Evolutionary conservation across 495 filamentous ascomycete genomes (phyloP).

Genomic region (Penicillium bialowiezense): DNA sequence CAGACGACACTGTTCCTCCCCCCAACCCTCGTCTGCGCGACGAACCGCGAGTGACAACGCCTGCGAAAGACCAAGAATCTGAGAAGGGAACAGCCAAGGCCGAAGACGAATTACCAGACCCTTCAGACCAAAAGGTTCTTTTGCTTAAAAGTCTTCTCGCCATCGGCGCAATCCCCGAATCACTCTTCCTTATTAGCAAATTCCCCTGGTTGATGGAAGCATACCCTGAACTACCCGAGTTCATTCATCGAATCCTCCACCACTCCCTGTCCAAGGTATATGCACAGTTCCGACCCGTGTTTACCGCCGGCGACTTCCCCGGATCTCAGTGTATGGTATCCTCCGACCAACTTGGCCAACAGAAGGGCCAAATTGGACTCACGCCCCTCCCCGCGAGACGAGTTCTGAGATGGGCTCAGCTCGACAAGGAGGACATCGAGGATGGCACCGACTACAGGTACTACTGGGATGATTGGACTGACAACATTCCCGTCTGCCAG

Average conservation of each 20-base stretch:
- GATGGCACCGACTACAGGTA: conserved; percentile 79
- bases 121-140: conserved; percentile 83
- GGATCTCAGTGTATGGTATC: conserved; percentile 51
- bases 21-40: conserved; percentile 45
- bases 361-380: conserved; percentile 65
- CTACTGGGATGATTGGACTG: conserved; percentile 97
- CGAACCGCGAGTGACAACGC: conserved; percentile 42
- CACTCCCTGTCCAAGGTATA: conserved; percentile 74
- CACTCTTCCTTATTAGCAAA: conserved; percentile 86
- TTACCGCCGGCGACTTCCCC: conserved; percentile 35
- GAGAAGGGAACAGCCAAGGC: conserved; percentile 44
- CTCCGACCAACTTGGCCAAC: conserved; percentile 57
- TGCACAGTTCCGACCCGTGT: conserved; percentile 46
- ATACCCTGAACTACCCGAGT: conserved; percentile 71
- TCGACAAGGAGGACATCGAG: conserved; percentile 69
- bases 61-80: conserved; percentile 49
- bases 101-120: conserved; percentile 67
- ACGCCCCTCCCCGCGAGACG: conserved; percentile 54
- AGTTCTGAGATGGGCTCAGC: conserved; percentile 70
- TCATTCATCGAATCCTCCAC: conserved; percentile 80
- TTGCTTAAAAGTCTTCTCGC: conserved; percentile 82
- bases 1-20: conserved; percentile 71
- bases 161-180: conserved; percentile 90
- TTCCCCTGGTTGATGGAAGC: conserved; percentile 88
- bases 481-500: conserved; percentile 88